Evolutionary conservation across 2,329 filamentous ascomycete genomes (phyloP), one percentile per base, ranked within the genome.

Genomic region (Xylariomycetidae sp.): DNA sequence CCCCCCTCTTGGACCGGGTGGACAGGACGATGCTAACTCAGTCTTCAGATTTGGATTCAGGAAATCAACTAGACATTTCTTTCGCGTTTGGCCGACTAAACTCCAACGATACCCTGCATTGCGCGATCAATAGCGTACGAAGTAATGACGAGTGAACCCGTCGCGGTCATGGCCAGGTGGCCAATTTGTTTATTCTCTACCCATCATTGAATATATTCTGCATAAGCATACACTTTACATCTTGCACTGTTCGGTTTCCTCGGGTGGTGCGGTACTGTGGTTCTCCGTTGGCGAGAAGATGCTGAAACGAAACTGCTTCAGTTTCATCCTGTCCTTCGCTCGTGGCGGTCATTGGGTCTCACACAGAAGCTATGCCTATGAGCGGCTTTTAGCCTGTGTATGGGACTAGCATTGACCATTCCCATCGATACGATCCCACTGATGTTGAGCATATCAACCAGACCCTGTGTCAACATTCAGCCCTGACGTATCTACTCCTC

Each of bases 31-130:
- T 33, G 25, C 49, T 60, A 48, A 64, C 45, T 19, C n/a, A 6
- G 6, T 14, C 19, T 29, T 19, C 19, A 71, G 68, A 62, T 72
- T 53, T 71, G 67, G 67, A 59, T 70, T 46, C 58, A 67, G 51
- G 60, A 63, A 47, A 45, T 62, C 49, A n/a, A n/a, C n/a, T 25
- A 72, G 70, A 42, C 65, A 31, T 38, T 43, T 49, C 43, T 37
- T 37, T 40, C 36, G 29, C 39, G 39, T 46, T 48, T 43, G 45
- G 47, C n/a, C 38, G 39, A 44, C 49, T 42, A 49, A 41, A 42
- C 41, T 49, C 47, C 42, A 46, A 53, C 47, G 53, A 56, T 56
- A 56, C 53, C 53, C 53, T 50, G 47, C 48, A 51, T 50, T 49
- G 41, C 49, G 46, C 52, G 40, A 37, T 45, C 34, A 35, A 42